phyloP scores from a whole-genome alignment of 345 rosid genomes.

The Corymbia maculata region DNA sequence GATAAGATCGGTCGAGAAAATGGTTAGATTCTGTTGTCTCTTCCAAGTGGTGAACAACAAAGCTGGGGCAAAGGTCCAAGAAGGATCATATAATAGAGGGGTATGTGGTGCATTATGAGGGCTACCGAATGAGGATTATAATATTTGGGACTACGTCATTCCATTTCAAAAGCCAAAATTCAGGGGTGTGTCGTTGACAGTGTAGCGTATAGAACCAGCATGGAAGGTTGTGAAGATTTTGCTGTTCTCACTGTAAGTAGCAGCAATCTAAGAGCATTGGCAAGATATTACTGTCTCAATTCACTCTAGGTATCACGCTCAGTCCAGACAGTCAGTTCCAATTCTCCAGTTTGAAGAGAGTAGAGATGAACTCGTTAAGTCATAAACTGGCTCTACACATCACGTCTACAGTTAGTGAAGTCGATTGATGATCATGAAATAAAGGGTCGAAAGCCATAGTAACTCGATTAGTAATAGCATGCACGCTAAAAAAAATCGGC shows the following conservation, averaged over 20 bases:
- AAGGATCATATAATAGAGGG: neutral
- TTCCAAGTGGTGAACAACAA: neutral
- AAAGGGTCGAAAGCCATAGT: neutral
- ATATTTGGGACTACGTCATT: slow-evolving; percentile 5
- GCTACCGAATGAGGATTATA: neutral
- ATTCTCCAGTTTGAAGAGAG: neutral
- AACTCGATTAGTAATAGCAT: neutral
- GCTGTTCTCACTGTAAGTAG: neutral
- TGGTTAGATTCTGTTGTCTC: neutral
- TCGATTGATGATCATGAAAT: neutral
- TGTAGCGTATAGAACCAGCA: neutral
- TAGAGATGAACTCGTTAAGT: neutral
- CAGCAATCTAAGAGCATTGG: neutral
- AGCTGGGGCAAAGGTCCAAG: neutral
- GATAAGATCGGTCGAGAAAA: neutral
- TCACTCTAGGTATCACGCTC: neutral
- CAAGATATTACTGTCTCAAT: neutral
- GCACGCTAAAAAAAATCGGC: neutral
- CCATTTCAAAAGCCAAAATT: slow-evolving; percentile 28
- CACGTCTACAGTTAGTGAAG: neutral
- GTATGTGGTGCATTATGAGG: neutral
- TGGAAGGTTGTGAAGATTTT: neutral
- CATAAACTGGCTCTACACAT: neutral
- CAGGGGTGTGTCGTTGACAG: slow-evolving; percentile 3
- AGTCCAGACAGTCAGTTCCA: neutral